Percentiles rank a stretch among this genome's conserved stretches.
Evolutionary conservation across 768 basidiomycete species (phyloP).

Genomic region (Tylopilus vinaceipallidus): DNA sequence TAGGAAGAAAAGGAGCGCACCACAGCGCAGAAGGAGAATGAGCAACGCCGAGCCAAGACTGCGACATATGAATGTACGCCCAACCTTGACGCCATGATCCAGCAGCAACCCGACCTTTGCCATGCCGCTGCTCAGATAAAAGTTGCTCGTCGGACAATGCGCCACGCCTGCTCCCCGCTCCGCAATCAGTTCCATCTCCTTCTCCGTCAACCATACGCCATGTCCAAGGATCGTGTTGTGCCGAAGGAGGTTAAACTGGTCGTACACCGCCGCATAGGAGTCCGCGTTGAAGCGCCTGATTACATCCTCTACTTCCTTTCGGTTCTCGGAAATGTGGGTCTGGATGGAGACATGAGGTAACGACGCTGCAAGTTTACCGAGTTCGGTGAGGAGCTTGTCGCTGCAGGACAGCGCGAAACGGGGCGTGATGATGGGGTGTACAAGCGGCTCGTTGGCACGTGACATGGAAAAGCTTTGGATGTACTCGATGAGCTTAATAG

Average conservation of each 20-base stretch:
- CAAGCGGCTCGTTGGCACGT: constrained; percentile 47
- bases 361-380: constrained; percentile 56
- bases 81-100: constrained; percentile 80
- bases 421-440: constrained; percentile 88
- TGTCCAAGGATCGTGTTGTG: constrained; percentile 84
- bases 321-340: constrained; percentile 89
- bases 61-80: not conserved
- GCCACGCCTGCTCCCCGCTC: constrained; percentile 68
- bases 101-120: constrained; percentile 74
- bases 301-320: constrained; percentile 61
- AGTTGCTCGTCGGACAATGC: constrained; percentile 93
- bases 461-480: constrained; percentile 52
- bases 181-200: constrained; percentile 70
- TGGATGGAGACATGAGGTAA: constrained; percentile 71
- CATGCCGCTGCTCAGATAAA: constrained; percentile 82
- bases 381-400: constrained; percentile 50
- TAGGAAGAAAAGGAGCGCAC: constrained; percentile 34
- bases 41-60: not conserved
- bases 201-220: constrained; percentile 70
- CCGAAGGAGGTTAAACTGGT: constrained; percentile 66
- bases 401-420: constrained; percentile 92
- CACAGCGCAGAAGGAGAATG: not conserved
- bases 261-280: constrained; percentile 80
- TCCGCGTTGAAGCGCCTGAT: constrained; percentile 61
- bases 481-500: constrained; percentile 61